Evolutionary conservation across 1,284 basidiomycete genomes (phyloP), one percentile per base, ranked within the genome.

Genomic region (Flammula alnicola): DNA sequence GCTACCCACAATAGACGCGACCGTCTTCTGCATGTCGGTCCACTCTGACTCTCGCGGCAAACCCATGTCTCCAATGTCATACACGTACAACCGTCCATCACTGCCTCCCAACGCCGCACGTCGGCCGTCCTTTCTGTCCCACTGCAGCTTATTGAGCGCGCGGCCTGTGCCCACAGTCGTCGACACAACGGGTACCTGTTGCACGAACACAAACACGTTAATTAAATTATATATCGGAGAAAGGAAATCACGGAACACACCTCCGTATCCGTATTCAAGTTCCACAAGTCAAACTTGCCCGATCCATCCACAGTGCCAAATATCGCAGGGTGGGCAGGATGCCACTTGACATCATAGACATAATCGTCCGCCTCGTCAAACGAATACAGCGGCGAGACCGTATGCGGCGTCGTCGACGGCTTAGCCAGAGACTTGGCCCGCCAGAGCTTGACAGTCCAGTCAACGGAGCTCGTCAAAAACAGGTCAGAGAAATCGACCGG

Each of bases 271-370:
- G 80, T 71, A 67, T 98, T 98, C 63, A 99, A 71, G 69, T 99
- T 97, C 93, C 95, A 99, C 38, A 99, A 63, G 65, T 98, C 94
- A 69, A 99, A 95, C 63, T 88, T 89, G 26, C 96, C 97, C 2
- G 89, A 88, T 0, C 95, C 97, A 67, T 99, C 95, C 1, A 94
- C 97, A 3, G 85, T 86, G 11, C 91, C 96, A 67, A 99, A 99
- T 35, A 97, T 55, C 0, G 95, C 93, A 3, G 97, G 97, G 68
- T 99, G 95, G 20, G 83, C 76, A 1, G 95, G 94, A 67, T 98
- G 95, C 97, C 97, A 99, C 65, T 88, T 90, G 41, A 95, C 95
- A 70, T 98, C 96, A 71, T 97, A 98, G n/a, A 99, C 93, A 66
- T 98, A 98, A 67, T 99, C 96, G 66, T 94, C 93, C 9, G 93